Base-by-base conservation (phyloP, 1,284 basidiomycete genomes). In the Ustilago nuda region DNA sequence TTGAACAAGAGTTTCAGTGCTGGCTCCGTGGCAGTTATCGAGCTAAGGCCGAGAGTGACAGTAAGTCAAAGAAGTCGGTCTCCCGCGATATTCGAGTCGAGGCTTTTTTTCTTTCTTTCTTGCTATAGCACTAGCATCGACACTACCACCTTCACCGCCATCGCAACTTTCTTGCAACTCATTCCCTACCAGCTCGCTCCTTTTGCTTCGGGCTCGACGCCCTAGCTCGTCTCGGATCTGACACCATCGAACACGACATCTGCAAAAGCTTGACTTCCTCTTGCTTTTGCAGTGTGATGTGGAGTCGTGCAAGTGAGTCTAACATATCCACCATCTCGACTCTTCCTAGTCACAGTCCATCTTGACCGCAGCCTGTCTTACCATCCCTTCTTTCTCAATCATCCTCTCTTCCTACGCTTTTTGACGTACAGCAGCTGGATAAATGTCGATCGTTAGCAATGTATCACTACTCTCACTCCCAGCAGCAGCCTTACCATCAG, bases 381-480 rank as follows among this genome's bases (percentile, higher is more conserved):
- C 55, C 36, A 6, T 23, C 30, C 23, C 17, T 17, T 33, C 23
- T n/a, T 46, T 43, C 46, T 45, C 23, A 9, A 19, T 12, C 39
- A 19, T 32, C 35, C 3, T 13, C 30, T 27, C 41, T 55, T 2
- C 41, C 56, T 27, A 27, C 27, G 12, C 41, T 32, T 57, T n/a
- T 8, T 6, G 19, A 39, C 30, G 39, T 39, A n/a, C 55, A 27
- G 35, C 36, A 61, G 51, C 59, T 51, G 64, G 55, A 63, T 72
- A 61, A 65, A 74, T 74, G 72, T 66, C 60, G 72, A 66, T 66
- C 63, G 46, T 46, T 64, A 60, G 66, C 63, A 52, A 75, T 75
- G 72, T 75, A 75, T 75, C 72, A 70, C 60, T 66, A 75, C 46
- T 75, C 70, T 19, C 65, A 67, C 35, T 72, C 72, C 33, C 72